Base-by-base conservation (phyloP, 345 rosid genomes). In the Lepidium sativum region DNA sequence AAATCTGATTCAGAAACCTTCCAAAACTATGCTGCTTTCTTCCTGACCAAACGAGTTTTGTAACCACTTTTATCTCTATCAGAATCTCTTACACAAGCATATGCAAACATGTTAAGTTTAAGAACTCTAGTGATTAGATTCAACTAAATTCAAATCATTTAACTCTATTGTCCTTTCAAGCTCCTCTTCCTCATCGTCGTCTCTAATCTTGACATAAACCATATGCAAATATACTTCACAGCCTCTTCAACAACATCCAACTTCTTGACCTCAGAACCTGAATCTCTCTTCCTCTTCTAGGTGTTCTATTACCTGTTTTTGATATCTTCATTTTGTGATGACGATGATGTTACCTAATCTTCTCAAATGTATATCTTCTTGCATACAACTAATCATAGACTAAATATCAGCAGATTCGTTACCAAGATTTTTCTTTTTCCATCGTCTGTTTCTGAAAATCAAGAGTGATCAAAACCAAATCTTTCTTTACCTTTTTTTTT, bases 401-500 rank as follows among this genome's bases (percentile, higher is more conserved):
- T 23, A 23, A 23, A 23, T 23, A 23, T n/a, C n/a, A n/a, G n/a
- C 21, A 20, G 38, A 79, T 29, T 69, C 81, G n/a, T 78, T 86
- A 16, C 43, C 77, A 20, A 2, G 25, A 13, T 17, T 82, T 81
- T 31, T 80, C 96, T 71, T 86, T 86, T 12, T 80, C 80, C 76
- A 86, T 37, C 67, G 75, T 83, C 58, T 77, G 74, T 65, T 78
- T 89, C 65, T 80, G 48, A 75, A 87, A 79, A 73, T 83, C 87
- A 2, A 85, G 78, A 52, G 88, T 89, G 5, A 80, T 77, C 32
- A 60, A 60, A 0, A 58, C 61, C n/a, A 10, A 83, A 79, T 47
- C 71, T 83, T 66, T 83, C 80, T 0, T 95, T 88, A 21, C 86
- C 86, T 90, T 70, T 80, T 87, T 78, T 85, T 84, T 48, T 82